Base-by-base conservation (phyloP, 495 filamentous ascomycete genomes). In the Penicillium malachiteum region DNA sequence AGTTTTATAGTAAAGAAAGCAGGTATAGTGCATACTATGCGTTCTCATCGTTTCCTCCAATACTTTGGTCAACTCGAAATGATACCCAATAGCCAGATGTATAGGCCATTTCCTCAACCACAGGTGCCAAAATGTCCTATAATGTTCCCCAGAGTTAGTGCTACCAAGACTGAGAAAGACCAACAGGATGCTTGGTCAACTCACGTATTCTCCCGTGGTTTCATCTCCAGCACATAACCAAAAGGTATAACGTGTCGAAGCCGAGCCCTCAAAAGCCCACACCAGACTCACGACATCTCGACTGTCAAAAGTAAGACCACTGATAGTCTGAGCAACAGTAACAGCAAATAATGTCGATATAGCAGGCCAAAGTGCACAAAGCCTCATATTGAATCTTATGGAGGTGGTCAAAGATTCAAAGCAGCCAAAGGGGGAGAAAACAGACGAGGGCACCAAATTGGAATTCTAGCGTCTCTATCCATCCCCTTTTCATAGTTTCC, bases 211-310 rank as follows among this genome's bases (percentile, higher is more conserved):
- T 32, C 58, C 71, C 4, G 65, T 66, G 1, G 70, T 65, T 62
- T 88, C 87, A 31, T 86, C 84, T 31, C 85, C 85, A 35, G 85
- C 80, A 59, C 81, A 87, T 3, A 90, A 76, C 57, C 81, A 83
- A 21, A 90, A 70, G 40, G 81, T 72, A 67, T 85, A 91, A 13
- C 72, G 75, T 17, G 70, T 64, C 40, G 89, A 74, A 42, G 81
- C 72, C 2, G 51, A 34, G 11, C 54, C 50, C n/a, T 66, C 65
- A 31, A 64, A 56, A 3, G 48, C 51, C 63, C 65, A 68, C 35
- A 59, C n/a, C 11, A 68, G 41, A 50, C 54, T 64, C 44, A 90
- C 73, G 11, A 78, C 67, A 67, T 71, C 62, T 16, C 79, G 81
- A 35, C 71, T 77, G 41, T 75, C 60, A 35, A 84, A 54, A 16